A percentile compares a stretch with the other conserved stretches of the same genome.
Conservation (phyloP, 345 rosid genomes). For the Arabidopsis suecica region DNA sequence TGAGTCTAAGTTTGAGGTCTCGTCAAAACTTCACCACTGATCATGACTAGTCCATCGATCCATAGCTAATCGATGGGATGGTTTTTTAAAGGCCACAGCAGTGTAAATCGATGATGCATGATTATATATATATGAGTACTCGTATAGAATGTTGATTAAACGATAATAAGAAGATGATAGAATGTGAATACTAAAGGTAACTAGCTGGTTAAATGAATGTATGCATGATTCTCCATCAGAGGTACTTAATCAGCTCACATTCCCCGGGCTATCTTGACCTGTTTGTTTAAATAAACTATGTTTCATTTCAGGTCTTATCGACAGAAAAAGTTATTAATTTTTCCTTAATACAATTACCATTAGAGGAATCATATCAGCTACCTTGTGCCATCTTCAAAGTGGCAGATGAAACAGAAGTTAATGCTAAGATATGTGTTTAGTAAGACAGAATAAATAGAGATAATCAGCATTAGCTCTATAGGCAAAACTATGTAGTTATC, state of each 20-base stretch:
- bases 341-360: conserved; percentile 56
- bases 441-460: conserved; percentile 38
- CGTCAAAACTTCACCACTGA: too few relatives aligned
- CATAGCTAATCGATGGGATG: too few relatives aligned
- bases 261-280: background rate
- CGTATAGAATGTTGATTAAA: too few relatives aligned
- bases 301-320: background rate
- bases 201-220: background rate
- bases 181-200: background rate
- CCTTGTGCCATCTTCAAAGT: conserved; percentile 56
- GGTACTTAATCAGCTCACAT: background rate
- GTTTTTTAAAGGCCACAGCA: too few relatives aligned
- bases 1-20: background rate
- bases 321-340: background rate
- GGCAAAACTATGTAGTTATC: conserved; percentile 40
- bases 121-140: too few relatives aligned
- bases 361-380: conserved; percentile 58
- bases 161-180: too few relatives aligned
- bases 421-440: conserved; percentile 51
- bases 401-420: conserved; percentile 55
- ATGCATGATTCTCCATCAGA: background rate
- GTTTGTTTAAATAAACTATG: too few relatives aligned
- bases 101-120: too few relatives aligned
- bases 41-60: too few relatives aligned
- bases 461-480: conserved; percentile 53